phyloP scores from a whole-genome alignment of 163 green algal genomes.

The Volvox carteri region DNA sequence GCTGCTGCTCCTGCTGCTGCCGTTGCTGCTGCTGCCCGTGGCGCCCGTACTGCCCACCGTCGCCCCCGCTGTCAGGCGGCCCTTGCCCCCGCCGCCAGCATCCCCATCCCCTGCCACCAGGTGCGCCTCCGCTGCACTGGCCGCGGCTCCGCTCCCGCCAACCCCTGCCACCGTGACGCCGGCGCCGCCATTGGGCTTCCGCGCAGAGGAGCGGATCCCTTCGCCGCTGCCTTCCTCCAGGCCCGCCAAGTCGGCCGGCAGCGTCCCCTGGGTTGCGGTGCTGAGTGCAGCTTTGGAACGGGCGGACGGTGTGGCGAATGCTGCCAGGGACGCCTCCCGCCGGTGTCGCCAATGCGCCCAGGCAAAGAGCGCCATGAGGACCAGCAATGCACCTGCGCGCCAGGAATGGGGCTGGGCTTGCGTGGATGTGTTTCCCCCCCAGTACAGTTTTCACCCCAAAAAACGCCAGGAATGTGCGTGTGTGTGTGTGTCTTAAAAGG shows the following conservation, averaged over 20 bases:
- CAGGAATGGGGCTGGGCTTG: no score
- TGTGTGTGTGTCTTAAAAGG: no score
- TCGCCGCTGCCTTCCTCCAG: conserved; percentile 19
- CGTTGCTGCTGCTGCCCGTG: neutral
- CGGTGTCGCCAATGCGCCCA: conserved; percentile 1
- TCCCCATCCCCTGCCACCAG: neutral
- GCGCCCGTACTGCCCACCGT: neutral
- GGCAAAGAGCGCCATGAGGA: neutral
- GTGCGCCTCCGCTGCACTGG: neutral
- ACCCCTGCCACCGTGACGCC: neutral
- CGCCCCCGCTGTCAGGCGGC: neutral
- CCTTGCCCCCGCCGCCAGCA: neutral
- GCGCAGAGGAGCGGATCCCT: no score
- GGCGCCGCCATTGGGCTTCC: neutral
- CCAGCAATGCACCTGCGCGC: neutral
- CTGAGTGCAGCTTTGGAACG: neutral
- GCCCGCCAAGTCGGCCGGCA: neutral
- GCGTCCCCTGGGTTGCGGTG: neutral
- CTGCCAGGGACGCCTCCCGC: no score
- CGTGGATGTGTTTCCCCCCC: no score
- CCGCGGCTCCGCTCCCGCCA: neutral
- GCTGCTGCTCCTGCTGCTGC: neutral
- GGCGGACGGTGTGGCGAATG: neutral
- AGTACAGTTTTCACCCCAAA: no score
- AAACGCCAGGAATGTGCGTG: no score